phyloP scores from a whole-genome alignment of 116 monocot genomes.

The Dioscorea cayenensis region DNA sequence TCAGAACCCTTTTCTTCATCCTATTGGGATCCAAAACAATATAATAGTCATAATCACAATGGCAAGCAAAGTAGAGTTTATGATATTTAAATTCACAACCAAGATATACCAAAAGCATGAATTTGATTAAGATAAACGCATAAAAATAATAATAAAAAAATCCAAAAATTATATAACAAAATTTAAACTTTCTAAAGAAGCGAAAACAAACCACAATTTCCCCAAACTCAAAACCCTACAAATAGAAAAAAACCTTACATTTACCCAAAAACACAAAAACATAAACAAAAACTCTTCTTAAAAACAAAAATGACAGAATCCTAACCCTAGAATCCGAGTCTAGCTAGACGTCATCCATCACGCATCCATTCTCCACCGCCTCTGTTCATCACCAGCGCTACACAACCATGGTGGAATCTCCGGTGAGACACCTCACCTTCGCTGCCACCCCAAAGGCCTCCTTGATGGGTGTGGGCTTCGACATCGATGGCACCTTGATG shows the following conservation, averaged over 20 bases:
- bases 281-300: background rate
- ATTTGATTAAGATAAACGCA: too few relatives aligned
- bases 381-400: background rate
- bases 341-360: too few relatives aligned
- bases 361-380: background rate
- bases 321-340: too few relatives aligned
- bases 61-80: too few relatives aligned
- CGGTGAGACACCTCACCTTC: background rate
- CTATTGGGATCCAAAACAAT: too few relatives aligned
- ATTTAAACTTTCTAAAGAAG: background rate
- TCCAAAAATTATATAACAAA: background rate
- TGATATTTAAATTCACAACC: too few relatives aligned
- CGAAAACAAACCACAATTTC: too few relatives aligned
- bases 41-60: too few relatives aligned
- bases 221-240: background rate
- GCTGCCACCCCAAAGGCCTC: slow-evolving; percentile 10
- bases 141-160: background rate
- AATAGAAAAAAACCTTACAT: background rate
- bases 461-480: slow-evolving; percentile 84
- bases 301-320: too few relatives aligned
- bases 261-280: background rate
- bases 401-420: background rate
- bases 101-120: too few relatives aligned
- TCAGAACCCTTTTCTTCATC: too few relatives aligned
- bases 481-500: slow-evolving; percentile 98